These are phyloP conservation scores for Epichloe amarillans DNA, from an alignment of 2,329 filamentous ascomycete species.

Conservation along the genomic window DNA sequence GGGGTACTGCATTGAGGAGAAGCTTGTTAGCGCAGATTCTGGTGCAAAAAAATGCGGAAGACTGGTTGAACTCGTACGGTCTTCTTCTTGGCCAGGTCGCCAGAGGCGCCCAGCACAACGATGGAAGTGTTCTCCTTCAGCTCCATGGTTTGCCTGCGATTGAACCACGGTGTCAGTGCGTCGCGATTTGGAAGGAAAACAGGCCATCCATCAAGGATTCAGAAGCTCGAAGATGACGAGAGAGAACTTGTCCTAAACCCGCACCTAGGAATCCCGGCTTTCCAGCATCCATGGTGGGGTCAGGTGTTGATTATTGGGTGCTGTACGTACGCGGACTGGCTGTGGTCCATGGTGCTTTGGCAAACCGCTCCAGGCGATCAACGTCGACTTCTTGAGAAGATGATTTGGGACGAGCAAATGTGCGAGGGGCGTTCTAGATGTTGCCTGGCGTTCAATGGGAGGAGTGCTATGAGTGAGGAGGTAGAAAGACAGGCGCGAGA, in stretches of 20 bases:
- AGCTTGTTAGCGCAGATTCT: conserved; percentile 11
- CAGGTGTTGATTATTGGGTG: background rate
- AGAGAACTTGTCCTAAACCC: conserved; percentile 1
- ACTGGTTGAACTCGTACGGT: conserved; percentile 47
- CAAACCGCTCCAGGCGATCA: conserved; percentile 6
- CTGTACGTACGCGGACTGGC: conserved; percentile 7
- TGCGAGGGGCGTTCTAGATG: background rate
- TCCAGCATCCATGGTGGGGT: conserved; percentile 5
- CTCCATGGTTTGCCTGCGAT: conserved; percentile 59
- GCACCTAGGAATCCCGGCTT: conserved; percentile 5
- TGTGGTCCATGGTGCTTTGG: conserved; percentile 8
- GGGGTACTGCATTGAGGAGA: conserved; percentile 53
- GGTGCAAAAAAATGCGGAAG: background rate
- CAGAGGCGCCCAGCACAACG: conserved; percentile 90
- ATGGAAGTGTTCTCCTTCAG: conserved; percentile 98
- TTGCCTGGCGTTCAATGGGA: background rate
- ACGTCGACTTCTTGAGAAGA: background rate
- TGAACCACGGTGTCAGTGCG: conserved; percentile 5
- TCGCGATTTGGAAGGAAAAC: background rate
- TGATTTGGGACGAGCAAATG: background rate
- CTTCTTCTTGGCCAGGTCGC: conserved; percentile 99
- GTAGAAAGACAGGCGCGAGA: background rate
- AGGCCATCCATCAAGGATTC: background rate
- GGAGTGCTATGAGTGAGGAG: background rate
- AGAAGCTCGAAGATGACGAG: conserved; percentile 1